These are phyloP conservation scores for Xylaria hypoxylon DNA, from an alignment of 2,329 filamentous ascomycete species.

Conservation along the genomic window DNA sequence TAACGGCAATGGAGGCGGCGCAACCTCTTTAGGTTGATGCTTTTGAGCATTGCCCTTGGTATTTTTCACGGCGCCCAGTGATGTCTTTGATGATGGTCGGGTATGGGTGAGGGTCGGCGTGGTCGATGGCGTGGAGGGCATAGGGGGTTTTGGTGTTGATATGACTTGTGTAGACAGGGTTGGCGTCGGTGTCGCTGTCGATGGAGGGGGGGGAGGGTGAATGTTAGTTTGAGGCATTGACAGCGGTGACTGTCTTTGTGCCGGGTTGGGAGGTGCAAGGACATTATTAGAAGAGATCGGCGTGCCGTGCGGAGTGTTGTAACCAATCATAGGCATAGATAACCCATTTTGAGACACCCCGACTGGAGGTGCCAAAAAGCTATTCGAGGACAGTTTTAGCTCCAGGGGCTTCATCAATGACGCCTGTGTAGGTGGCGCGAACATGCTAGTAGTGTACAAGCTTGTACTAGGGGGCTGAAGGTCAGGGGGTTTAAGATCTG, in stretches of 20 bases:
- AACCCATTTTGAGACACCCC: constrained; percentile 48
- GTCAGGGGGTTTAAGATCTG: constrained; percentile 47
- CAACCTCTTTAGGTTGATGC: constrained; percentile 44
- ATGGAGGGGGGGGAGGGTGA: constrained; percentile 38
- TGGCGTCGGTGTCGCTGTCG: constrained; percentile 22
- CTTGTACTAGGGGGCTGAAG: constrained; percentile 41
- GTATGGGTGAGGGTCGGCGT: constrained; percentile 10
- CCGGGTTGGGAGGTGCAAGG: constrained; percentile 59
- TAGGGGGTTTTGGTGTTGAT: constrained; percentile 33
- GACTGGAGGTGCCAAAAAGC: constrained; percentile 50
- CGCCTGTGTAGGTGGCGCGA: constrained; percentile 48
- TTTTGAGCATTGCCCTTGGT: constrained; percentile 44
- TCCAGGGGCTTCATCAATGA: constrained; percentile 49
- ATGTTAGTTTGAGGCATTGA: constrained; percentile 51
- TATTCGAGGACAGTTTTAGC: constrained; percentile 48
- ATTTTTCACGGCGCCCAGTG: constrained; percentile 40
- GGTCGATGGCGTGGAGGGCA: constrained; percentile 31
- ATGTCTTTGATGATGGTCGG: constrained; percentile 40
- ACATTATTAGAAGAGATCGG: constrained; percentile 54
- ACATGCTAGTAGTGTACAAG: constrained; percentile 51
- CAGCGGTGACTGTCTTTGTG: constrained; percentile 53
- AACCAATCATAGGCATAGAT: constrained; percentile 54
- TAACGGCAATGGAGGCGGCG: constrained; percentile 49
- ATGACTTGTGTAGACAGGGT: constrained; percentile 29
- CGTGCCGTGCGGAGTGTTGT: constrained; percentile 44